Percentiles rank a stretch among this genome's conserved stretches.
phyloP scores from a whole-genome alignment of 2,329 filamentous ascomycete genomes.

The Tolypocladium ovalisporum region DNA sequence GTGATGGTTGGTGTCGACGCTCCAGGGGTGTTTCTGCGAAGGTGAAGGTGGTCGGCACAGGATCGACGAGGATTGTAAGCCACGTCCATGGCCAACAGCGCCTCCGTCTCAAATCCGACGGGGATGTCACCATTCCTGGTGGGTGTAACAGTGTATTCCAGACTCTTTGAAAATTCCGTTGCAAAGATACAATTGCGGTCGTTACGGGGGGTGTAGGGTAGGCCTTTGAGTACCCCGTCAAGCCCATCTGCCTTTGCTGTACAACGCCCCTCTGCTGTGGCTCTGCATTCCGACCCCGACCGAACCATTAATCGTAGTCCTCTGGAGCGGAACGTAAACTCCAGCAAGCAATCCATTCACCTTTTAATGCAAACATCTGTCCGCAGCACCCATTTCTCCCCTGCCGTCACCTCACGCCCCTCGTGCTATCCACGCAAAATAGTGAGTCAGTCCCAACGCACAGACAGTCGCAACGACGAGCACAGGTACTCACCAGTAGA shows the following conservation, averaged over 20 bases:
- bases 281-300: neutral
- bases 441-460: slow-evolving; percentile 12
- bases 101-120: no score
- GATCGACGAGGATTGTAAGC: neutral
- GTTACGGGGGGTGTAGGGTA: no score
- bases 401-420: slow-evolving; percentile 63
- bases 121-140: no score
- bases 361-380: slow-evolving; percentile 66
- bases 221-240: no score
- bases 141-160: no score
- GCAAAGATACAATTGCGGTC: no score
- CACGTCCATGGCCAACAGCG: neutral
- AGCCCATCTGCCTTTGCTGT: neutral
- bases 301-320: no score
- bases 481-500: slow-evolving; percentile 49
- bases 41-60: neutral
- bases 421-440: slow-evolving; percentile 50
- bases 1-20: neutral
- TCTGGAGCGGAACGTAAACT: neutral
- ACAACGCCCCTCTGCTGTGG: neutral
- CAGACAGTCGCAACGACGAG: neutral
- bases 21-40: neutral
- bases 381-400: slow-evolving; percentile 85
- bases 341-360: slow-evolving; percentile 14
- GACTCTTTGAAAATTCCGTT: no score